These are phyloP conservation scores for Serpula lacrymans DNA, from an alignment of 768 basidiomycete species.

Conservation along the genomic window DNA sequence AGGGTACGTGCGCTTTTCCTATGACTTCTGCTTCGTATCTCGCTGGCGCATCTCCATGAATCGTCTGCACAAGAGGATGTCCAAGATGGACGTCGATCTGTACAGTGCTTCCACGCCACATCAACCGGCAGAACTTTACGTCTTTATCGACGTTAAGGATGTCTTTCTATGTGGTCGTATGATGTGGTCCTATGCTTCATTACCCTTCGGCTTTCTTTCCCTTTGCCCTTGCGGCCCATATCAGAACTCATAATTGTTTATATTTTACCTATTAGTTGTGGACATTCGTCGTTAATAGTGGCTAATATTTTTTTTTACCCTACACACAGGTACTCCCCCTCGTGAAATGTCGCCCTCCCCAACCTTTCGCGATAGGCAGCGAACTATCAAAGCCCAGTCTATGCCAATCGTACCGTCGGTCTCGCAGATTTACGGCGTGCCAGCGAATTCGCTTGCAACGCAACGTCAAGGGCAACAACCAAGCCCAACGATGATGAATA, in stretches of 20 bases:
- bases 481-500: constrained; percentile 30
- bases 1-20: constrained; percentile 39
- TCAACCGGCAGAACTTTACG: constrained; percentile 36
- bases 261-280: too few relatives aligned
- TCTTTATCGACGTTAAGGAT: constrained; percentile 43
- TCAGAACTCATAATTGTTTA: background rate
- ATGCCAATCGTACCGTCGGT: constrained; percentile 60
- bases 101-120: constrained; percentile 18
- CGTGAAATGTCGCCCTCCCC: constrained; percentile 44
- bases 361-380: constrained; percentile 41
- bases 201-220: constrained; percentile 1
- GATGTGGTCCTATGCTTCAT: constrained; percentile 19
- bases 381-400: constrained; percentile 56
- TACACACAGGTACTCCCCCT: constrained; percentile 29
- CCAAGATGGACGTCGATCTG: constrained; percentile 14
- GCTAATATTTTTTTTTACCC: constrained; percentile 10
- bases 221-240: constrained; percentile 2
- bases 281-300: constrained; percentile 1
- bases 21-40: constrained; percentile 19
- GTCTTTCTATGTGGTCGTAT: constrained; percentile 45
- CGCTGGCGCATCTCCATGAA: constrained; percentile 12
- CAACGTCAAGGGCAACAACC: constrained; percentile 36
- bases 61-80: constrained; percentile 10
- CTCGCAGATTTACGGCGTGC: constrained; percentile 45
- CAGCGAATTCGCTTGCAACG: constrained; percentile 32